Conservation (phyloP, 2,329 filamentous ascomycete species). For the Septoria linicola region DNA sequence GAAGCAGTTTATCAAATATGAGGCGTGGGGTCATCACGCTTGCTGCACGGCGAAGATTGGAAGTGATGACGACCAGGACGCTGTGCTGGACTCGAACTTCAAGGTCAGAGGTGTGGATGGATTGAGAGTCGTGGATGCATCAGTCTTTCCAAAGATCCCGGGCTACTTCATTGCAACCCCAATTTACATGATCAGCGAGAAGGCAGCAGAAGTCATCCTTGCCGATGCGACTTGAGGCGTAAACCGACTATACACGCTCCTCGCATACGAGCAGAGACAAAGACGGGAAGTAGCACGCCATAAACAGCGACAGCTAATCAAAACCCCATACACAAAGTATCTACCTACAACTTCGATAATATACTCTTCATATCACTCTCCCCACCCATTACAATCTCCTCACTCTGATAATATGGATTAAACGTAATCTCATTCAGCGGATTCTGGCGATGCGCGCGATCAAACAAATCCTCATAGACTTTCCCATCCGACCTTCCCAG, state of each 20-base stretch:
- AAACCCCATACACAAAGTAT: neutral
- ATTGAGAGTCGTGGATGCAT: conserved; percentile 62
- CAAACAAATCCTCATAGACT: conserved; percentile 55
- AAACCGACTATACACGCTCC: too few species aligned
- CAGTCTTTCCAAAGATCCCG: conserved; percentile 56
- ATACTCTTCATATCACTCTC: conserved; percentile 34
- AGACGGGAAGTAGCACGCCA: too few species aligned
- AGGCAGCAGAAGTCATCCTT: conserved; percentile 59
- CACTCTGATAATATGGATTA: conserved; percentile 50
- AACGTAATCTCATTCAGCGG: conserved; percentile 53
- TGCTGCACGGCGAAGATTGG: conserved; percentile 58
- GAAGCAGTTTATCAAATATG: conserved; percentile 50
- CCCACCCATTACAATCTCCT: conserved; percentile 51
- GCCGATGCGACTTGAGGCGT: neutral
- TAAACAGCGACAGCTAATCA: neutral
- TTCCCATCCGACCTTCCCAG: conserved; percentile 53
- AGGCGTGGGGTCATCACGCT: conserved; percentile 59
- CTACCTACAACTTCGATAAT: conserved; percentile 34
- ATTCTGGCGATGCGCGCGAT: conserved; percentile 53
- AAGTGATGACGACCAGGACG: conserved; percentile 52
- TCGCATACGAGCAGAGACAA: too few species aligned
- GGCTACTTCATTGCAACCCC: conserved; percentile 54
- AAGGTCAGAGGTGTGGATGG: conserved; percentile 42
- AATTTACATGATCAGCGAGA: conserved; percentile 59
- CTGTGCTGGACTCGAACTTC: conserved; percentile 51